Conservation (phyloP, 148 eudicot species). For the Chenopodium berlandieri region DNA sequence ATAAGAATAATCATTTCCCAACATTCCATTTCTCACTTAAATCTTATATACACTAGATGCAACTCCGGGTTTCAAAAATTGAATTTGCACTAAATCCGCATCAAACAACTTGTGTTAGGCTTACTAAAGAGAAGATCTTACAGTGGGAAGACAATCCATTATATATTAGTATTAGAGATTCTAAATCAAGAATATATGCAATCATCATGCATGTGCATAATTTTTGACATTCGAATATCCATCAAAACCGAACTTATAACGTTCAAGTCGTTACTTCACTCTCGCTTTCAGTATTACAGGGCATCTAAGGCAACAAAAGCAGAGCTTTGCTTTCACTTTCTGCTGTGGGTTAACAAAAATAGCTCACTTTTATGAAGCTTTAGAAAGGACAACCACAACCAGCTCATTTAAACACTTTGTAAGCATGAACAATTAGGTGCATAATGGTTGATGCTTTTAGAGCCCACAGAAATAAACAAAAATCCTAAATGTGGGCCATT, state of each 20-base stretch:
- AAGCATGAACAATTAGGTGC: slow-evolving; percentile 33
- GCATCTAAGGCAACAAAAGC: slow-evolving; percentile 29
- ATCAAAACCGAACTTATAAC: slow-evolving; percentile 24
- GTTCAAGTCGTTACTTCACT: slow-evolving; percentile 23
- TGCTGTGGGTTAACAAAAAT: slow-evolving; percentile 24
- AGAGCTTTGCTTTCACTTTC: slow-evolving; percentile 29
- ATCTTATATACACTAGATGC: slow-evolving; percentile 3
- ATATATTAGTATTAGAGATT: slow-evolving; percentile 17
- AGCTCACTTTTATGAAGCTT: slow-evolving; percentile 24
- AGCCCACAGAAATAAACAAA: slow-evolving; percentile 37
- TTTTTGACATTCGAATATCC: slow-evolving; percentile 26
- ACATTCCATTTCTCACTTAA: neutral
- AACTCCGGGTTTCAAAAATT: neutral
- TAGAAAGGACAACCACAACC: slow-evolving; percentile 39
- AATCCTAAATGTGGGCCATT: slow-evolving; percentile 35
- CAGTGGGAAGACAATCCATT: slow-evolving; percentile 14
- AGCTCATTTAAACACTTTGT: slow-evolving; percentile 40
- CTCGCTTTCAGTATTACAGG: slow-evolving; percentile 24
- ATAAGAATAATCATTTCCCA: neutral
- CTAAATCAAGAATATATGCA: slow-evolving; percentile 26
- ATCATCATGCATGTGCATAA: slow-evolving; percentile 36
- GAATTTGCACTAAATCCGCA: neutral
- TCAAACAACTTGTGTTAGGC: neutral
- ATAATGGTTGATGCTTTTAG: slow-evolving; percentile 31
- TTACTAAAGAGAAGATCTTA: slow-evolving; percentile 8